Evolutionary conservation across 2,329 filamentous ascomycete genomes (phyloP).

Genomic region (Neofusicoccum sp.): DNA sequence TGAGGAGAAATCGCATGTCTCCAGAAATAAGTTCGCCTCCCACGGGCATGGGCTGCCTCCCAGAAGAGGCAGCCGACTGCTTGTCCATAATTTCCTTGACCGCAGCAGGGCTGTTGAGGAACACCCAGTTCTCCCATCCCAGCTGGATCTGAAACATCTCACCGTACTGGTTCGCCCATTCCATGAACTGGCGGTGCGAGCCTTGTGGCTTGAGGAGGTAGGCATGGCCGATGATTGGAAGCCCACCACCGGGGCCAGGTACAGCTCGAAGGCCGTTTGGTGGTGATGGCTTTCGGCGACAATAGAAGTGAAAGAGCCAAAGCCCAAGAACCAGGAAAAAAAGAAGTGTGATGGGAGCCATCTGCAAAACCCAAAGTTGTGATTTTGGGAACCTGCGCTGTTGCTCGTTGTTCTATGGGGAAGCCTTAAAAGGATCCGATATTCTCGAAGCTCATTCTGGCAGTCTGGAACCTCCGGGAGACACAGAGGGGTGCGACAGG

Average conservation of each 20-base stretch:
- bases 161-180: slow-evolving; percentile 44
- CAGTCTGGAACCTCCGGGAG: background rate
- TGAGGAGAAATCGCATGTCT: slow-evolving; percentile 41
- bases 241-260: slow-evolving; percentile 27
- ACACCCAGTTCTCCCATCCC: slow-evolving; percentile 48
- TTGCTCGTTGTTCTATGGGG: background rate
- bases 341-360: background rate
- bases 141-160: slow-evolving; percentile 46
- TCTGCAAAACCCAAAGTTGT: background rate
- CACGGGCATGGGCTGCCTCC: slow-evolving; percentile 40
- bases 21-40: slow-evolving; percentile 40
- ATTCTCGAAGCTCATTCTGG: background rate
- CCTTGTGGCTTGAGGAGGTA: slow-evolving; percentile 28
- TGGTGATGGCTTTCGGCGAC: background rate
- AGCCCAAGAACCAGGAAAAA: background rate
- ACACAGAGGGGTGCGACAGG: background rate
- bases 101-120: slow-evolving; percentile 45
- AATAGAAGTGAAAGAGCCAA: background rate
- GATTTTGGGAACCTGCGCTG: background rate
- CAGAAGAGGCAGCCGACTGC: slow-evolving; percentile 36
- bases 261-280: slow-evolving; percentile 22
- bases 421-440: background rate
- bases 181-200: slow-evolving; percentile 31
- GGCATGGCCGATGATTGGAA: slow-evolving; percentile 31
- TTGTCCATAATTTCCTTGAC: slow-evolving; percentile 48